Percentiles rank a stretch among this genome's conserved stretches.
Conservation (phyloP, 345 rosid species). For the Lepidium africanum region DNA sequence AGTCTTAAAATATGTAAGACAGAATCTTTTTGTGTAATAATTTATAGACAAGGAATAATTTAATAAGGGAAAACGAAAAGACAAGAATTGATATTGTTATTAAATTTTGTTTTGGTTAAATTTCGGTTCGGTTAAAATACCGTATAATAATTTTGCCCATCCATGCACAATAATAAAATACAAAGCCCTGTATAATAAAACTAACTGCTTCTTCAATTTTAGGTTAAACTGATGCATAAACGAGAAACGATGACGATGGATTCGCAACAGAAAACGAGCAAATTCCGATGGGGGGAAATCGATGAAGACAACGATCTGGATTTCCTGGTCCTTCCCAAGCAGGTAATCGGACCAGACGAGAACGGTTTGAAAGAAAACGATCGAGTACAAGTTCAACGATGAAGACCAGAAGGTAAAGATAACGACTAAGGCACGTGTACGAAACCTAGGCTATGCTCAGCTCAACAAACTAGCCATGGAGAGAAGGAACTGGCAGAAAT, state of each 20-base stretch:
- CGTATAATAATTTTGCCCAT: too few relatives aligned
- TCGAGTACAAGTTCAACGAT: constrained; percentile 64
- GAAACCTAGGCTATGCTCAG: constrained; percentile 52
- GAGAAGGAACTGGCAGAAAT: constrained; percentile 60
- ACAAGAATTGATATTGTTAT: too few relatives aligned
- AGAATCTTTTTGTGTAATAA: too few relatives aligned
- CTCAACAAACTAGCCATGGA: constrained; percentile 53
- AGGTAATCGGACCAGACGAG: constrained; percentile 73
- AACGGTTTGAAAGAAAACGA: constrained; percentile 63
- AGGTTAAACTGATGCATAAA: neutral
- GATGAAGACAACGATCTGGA: constrained; percentile 64
- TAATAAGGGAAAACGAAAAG: too few relatives aligned
- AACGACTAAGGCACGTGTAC: constrained; percentile 55
- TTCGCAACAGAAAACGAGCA: constrained; percentile 27
- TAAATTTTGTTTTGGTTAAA: too few relatives aligned
- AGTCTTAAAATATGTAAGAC: too few relatives aligned
- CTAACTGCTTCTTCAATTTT: neutral
- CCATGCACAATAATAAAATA: neutral
- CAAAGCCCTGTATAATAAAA: constrained; percentile 13
- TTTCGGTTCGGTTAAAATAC: too few relatives aligned
- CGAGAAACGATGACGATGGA: constrained; percentile 18
- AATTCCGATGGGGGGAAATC: constrained; percentile 69
- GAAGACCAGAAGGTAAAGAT: constrained; percentile 56
- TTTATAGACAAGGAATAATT: too few relatives aligned
- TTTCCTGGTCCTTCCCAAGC: constrained; percentile 64